Conservation (phyloP, 495 filamentous ascomycete species). For the Pseudevernia furfuracea region DNA sequence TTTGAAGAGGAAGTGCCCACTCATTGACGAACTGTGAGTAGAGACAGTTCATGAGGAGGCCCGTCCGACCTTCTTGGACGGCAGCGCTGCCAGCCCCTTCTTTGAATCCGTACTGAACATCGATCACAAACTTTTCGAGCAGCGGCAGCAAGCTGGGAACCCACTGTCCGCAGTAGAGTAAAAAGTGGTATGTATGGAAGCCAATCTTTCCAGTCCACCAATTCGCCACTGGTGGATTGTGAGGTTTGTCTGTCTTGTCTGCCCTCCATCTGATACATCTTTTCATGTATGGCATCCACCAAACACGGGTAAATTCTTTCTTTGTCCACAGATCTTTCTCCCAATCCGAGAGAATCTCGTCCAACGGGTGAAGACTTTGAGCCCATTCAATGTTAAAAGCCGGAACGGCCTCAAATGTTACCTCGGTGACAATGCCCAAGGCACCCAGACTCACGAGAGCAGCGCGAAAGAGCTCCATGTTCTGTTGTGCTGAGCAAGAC, state of each 20-base stretch:
- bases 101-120: slow-evolving; percentile 86
- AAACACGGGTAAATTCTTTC: slow-evolving; percentile 83
- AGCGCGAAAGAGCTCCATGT: slow-evolving; percentile 76
- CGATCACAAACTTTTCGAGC: slow-evolving; percentile 91
- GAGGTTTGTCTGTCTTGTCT: slow-evolving; percentile 56
- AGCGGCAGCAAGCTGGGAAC: slow-evolving; percentile 72
- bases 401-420: slow-evolving; percentile 71
- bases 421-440: slow-evolving; percentile 80
- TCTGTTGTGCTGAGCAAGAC: slow-evolving; percentile 62
- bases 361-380: slow-evolving; percentile 65
- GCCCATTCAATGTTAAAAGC: slow-evolving; percentile 76
- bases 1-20: slow-evolving; percentile 86
- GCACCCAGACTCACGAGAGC: slow-evolving; percentile 82
- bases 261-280: slow-evolving; percentile 83
- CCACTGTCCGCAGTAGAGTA: slow-evolving; percentile 70
- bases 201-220: slow-evolving; percentile 79
- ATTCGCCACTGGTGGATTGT: slow-evolving; percentile 41
- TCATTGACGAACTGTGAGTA: slow-evolving; percentile 97
- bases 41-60: slow-evolving; percentile 89
- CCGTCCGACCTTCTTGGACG: slow-evolving; percentile 70
- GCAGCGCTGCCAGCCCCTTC: slow-evolving; percentile 59
- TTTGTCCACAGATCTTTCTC: slow-evolving; percentile 68
- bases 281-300: slow-evolving; percentile 93
- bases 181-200: slow-evolving; percentile 80
- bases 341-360: slow-evolving; percentile 64